Evolutionary conservation across 768 basidiomycete species (phyloP).

Genomic region (Harrya chromipes): DNA sequence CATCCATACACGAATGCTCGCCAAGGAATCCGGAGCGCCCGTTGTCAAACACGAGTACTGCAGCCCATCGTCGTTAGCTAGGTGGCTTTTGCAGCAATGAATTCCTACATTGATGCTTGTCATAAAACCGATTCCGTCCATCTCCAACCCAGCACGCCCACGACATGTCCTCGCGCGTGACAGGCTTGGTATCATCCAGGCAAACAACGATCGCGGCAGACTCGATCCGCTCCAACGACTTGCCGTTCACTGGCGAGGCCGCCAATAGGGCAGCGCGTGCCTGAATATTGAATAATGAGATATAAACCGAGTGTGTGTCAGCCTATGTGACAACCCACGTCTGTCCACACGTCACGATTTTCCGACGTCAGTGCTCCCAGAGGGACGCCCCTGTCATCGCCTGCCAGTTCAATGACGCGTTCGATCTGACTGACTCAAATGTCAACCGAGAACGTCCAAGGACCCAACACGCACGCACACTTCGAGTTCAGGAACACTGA

Average conservation of each 20-base stretch:
- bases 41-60: slow-evolving; percentile 92
- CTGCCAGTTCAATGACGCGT: slow-evolving; percentile 63
- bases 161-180: slow-evolving; percentile 78
- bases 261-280: slow-evolving; percentile 60
- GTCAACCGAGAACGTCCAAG: background rate
- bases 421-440: slow-evolving; percentile 53
- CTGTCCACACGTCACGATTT: slow-evolving; percentile 87
- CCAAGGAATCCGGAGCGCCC: slow-evolving; percentile 93
- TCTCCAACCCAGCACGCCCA: slow-evolving; percentile 88
- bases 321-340: slow-evolving; percentile 55
- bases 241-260: slow-evolving; percentile 61
- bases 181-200: slow-evolving; percentile 78
- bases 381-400: slow-evolving; percentile 41
- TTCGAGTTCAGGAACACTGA: slow-evolving; percentile 82
- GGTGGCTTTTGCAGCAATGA: background rate
- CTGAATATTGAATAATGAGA: slow-evolving; percentile 25
- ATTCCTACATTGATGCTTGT: slow-evolving; percentile 87
- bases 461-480: slow-evolving; percentile 36
- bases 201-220: slow-evolving; percentile 86
- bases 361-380: slow-evolving; percentile 87
- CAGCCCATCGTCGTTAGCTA: slow-evolving; percentile 2
- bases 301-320: too few species aligned
- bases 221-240: slow-evolving; percentile 75
- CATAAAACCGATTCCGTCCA: slow-evolving; percentile 89
- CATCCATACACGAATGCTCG: slow-evolving; percentile 88